Conservation (phyloP, 768 basidiomycete genomes). For the Lentinula sp. region DNA sequence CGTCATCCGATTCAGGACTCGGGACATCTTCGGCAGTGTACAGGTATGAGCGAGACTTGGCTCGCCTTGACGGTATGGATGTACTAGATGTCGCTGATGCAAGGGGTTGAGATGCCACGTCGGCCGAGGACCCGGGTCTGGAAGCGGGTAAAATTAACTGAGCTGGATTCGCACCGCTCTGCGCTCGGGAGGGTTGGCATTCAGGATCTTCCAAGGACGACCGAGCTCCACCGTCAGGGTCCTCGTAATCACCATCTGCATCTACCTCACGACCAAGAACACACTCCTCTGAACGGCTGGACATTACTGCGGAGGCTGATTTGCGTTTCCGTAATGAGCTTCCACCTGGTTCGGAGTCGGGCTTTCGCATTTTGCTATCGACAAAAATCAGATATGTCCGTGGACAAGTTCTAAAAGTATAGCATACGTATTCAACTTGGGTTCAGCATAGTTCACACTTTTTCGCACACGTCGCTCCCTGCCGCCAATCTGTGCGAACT, state of each 20-base stretch:
- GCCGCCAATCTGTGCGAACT: conserved; percentile 24
- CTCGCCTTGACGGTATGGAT: not conserved
- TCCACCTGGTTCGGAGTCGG: conserved; percentile 45
- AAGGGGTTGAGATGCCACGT: not conserved
- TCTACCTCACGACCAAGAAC: conserved; percentile 13
- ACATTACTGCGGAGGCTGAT: conserved; percentile 30
- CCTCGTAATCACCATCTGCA: conserved; percentile 19
- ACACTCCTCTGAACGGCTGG: conserved; percentile 16
- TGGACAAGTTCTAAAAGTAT: not conserved
- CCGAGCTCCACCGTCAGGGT: conserved; percentile 33
- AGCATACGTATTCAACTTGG: conserved; percentile 81
- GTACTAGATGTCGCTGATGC: not conserved
- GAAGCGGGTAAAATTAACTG: conserved; percentile 30
- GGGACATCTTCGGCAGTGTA: not conserved
- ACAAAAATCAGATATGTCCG: not conserved
- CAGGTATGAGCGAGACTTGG: not conserved
- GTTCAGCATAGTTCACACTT: conserved; percentile 83
- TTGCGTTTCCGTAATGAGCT: conserved; percentile 38
- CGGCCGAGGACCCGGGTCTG: conserved; percentile 23
- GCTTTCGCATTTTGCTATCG: conserved; percentile 76
- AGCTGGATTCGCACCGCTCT: conserved; percentile 23
- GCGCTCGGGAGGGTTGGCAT: conserved; percentile 1
- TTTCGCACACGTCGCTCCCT: conserved; percentile 61
- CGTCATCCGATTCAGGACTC: not conserved
- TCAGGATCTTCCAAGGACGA: conserved; percentile 28